These are phyloP conservation scores for Vanilla planifolia DNA, from an alignment of 106 monocot species.

Conservation along the genomic window DNA sequence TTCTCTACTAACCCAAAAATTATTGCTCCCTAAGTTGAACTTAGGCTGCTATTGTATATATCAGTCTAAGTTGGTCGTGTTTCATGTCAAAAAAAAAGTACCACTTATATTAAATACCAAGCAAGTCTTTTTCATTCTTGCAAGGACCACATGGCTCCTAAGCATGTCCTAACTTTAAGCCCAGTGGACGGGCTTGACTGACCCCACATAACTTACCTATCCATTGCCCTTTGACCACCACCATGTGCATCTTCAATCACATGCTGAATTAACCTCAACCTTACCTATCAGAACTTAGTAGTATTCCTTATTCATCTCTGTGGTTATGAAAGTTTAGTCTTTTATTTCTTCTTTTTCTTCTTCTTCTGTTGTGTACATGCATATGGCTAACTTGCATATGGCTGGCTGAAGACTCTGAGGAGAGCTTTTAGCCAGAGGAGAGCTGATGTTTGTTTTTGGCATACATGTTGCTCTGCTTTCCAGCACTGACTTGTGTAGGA, in stretches of 20 bases:
- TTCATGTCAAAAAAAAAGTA: not conserved
- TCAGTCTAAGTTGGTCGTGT: not conserved
- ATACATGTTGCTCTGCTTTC: conserved; percentile 5
- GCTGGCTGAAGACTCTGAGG: conserved; percentile 7
- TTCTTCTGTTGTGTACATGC: not conserved
- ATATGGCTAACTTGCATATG: conserved; percentile 2
- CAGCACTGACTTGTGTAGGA: not conserved
- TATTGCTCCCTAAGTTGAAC: too few relatives aligned
- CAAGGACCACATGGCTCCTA: not conserved
- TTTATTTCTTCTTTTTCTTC: not conserved
- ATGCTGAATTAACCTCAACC: not conserved
- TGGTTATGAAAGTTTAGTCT: too few relatives aligned
- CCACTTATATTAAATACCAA: not conserved
- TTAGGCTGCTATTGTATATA: not conserved
- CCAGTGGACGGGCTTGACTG: not conserved
- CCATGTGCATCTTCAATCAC: not conserved
- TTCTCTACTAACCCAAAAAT: not conserved
- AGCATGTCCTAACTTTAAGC: not conserved
- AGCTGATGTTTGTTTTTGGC: conserved; percentile 33
- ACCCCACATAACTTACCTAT: conserved; percentile 2
- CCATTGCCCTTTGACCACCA: not conserved
- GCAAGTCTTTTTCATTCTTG: not conserved
- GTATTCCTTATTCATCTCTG: not conserved
- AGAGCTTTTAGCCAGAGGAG: conserved; percentile 14
- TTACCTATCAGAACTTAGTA: not conserved